Percentiles rank a stretch among this genome's conserved stretches.
Evolutionary conservation across 306 rosid species (phyloP).

Genomic region (Betula pendula): DNA sequence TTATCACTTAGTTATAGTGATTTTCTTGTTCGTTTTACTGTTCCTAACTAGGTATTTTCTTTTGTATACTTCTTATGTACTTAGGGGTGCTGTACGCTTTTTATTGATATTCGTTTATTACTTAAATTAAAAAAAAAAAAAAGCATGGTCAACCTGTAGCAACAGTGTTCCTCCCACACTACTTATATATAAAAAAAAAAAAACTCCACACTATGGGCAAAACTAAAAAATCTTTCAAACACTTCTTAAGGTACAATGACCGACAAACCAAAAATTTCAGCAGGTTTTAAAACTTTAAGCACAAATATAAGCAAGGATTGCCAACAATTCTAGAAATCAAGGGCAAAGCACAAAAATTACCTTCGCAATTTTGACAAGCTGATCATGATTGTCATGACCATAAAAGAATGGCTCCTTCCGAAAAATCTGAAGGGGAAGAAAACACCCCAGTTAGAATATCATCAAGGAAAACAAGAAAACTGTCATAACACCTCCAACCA

Average conservation of each 20-base stretch:
- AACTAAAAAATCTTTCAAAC: background rate
- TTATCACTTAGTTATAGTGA: no score
- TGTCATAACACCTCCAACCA: background rate
- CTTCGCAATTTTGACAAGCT: constrained; percentile 90
- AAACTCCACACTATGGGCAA: background rate
- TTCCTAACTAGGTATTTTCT: no score
- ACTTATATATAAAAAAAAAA: no score
- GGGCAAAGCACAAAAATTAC: constrained; percentile 39
- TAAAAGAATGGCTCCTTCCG: constrained; percentile 97
- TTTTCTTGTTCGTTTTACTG: no score
- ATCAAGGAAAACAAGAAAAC: background rate
- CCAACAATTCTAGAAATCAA: constrained; percentile 5
- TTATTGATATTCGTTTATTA: no score
- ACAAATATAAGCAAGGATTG: constrained; percentile 5
- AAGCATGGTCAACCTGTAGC: background rate
- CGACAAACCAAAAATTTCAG: background rate
- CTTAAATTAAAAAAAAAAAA: no score
- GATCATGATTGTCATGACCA: constrained; percentile 97
- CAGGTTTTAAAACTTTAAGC: background rate
- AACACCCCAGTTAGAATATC: background rate
- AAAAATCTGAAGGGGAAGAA: constrained; percentile 52
- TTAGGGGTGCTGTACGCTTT: no score
- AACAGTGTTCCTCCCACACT: background rate
- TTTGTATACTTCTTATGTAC: no score
- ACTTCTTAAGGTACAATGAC: background rate